Conservation (phyloP, 331 rosid species). For the Malus hybrid region DNA sequence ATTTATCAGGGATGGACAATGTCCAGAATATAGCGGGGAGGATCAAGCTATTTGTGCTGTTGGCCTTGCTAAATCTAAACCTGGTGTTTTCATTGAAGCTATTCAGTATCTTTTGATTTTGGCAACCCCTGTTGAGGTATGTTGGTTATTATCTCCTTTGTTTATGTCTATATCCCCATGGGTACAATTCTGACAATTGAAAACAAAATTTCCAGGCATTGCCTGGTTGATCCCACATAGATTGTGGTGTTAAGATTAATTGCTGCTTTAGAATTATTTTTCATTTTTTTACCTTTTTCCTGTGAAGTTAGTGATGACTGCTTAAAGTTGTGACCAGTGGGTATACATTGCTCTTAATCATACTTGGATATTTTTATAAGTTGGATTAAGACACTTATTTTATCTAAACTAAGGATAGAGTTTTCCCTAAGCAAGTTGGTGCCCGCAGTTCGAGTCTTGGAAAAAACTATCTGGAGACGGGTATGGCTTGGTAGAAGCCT, state of each 20-base stretch:
- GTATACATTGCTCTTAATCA: not conserved
- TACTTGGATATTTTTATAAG: not conserved
- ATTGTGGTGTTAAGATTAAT: not conserved
- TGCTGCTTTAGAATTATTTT: not conserved
- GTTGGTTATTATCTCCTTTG: not conserved
- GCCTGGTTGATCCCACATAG: not conserved
- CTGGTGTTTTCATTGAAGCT: constrained; percentile 92
- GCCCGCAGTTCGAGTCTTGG: not conserved
- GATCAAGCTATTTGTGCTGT: constrained; percentile 98
- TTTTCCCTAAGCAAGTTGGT: not conserved
- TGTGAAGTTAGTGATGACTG: not conserved
- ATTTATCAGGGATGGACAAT: constrained; percentile 87
- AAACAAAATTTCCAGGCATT: not conserved
- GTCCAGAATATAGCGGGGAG: constrained; percentile 90
- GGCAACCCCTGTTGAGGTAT: constrained; percentile 92
- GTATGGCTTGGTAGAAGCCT: not conserved
- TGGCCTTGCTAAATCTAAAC: constrained; percentile 80
- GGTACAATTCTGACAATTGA: not conserved
- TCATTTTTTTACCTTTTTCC: not conserved
- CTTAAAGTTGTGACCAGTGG: not conserved
- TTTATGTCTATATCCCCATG: not conserved
- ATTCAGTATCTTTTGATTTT: constrained; percentile 81
- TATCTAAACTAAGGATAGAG: not conserved
- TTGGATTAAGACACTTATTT: not conserved
- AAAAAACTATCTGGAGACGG: not conserved